These are phyloP conservation scores for Pseudocercospora fuligena DNA, from an alignment of 2,329 filamentous ascomycete species.

Conservation along the genomic window DNA sequence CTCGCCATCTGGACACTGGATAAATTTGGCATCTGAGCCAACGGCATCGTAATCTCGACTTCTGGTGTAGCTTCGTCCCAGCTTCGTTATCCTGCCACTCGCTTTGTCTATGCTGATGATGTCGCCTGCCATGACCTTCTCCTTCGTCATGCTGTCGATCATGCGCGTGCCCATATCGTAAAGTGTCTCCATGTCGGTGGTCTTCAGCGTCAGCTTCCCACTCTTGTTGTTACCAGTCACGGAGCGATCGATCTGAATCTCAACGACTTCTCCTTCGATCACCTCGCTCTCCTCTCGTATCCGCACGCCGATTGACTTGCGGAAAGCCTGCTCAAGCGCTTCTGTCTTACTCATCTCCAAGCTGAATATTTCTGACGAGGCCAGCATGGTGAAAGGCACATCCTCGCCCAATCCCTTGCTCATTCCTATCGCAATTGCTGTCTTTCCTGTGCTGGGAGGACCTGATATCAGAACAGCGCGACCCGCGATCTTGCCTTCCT, in stretches of 20 bases:
- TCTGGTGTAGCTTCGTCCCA: constrained; percentile 90
- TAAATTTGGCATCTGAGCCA: constrained; percentile 97
- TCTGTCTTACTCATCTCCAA: constrained; percentile 99
- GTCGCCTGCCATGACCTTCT: constrained; percentile 97
- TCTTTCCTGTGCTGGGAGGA: constrained; percentile 96
- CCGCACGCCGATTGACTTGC: constrained; percentile 95
- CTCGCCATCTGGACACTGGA: constrained; percentile 96
- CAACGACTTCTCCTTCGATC: constrained; percentile 97
- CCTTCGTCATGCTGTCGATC: constrained; percentile 99
- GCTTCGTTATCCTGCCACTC: constrained; percentile 95
- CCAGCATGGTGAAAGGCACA: constrained; percentile 94
- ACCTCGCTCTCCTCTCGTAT: constrained; percentile 99
- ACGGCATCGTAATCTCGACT: constrained; percentile 99
- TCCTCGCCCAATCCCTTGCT: constrained; percentile 88
- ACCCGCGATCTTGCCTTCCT: constrained; percentile 97
- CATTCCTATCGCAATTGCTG: constrained; percentile 98
- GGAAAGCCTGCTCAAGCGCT: constrained; percentile 96
- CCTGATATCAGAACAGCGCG: constrained; percentile 93
- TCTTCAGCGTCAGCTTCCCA: constrained; percentile 99
- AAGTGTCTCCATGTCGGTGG: constrained; percentile 98
- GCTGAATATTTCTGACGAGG: constrained; percentile 96
- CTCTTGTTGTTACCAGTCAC: constrained; percentile 96
- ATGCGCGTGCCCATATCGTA: constrained; percentile 99
- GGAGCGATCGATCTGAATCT: constrained; percentile 97
- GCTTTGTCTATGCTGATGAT: constrained; percentile 99